Base-by-base conservation (phyloP, 176 grass and related monocot genomes). In the Carex parvula region DNA sequence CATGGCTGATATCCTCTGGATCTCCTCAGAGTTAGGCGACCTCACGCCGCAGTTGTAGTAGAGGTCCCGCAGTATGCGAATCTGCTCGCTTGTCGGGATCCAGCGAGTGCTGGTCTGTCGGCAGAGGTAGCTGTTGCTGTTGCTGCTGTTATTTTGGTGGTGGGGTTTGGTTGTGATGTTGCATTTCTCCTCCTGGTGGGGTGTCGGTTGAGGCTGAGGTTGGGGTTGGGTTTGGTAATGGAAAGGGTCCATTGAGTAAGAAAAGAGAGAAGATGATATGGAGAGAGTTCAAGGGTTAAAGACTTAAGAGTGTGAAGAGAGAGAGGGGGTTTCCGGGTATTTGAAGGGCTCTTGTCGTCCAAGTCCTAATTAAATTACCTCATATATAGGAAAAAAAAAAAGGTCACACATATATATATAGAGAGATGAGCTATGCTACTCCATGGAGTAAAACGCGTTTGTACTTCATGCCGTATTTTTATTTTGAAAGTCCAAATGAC, bases 21-120 rank as follows among this genome's bases (percentile, higher is more conserved):
- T 99, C 89, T 99, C 93, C 63, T 99, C 96, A 37, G 91, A 70
- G 85, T 86, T 95, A 2, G 96, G 96, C 26, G 96, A 99, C 79
- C 96, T 70, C 83, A 99, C 83, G 64, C 96, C 96, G 70, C 86
- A 90, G 85, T 85, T 81, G 88, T 99, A 93, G 88, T 95, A 99
- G 53, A 99, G 91, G 17, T 99, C 96, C 78, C 92, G 69, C 24
- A 99, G 89, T 0, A 95, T 95, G 70, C 66, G 81, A 50, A 99
- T 89, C 89, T 99, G 96, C 58, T 99, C 96, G 57, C 83, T 77
- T 18, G 96, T 99, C 26, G 96, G 96, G 79, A 91, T 95, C 96
- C 96, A 99, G 64, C 96, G 79, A 72, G 93, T 90, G 26, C 91
- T 89, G 48, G 83, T 90, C 61, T 94, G 85, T 74, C 96, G 32